phyloP scores from a whole-genome alignment of 139 green algal species.

The Coccomyxa sp. region DNA sequence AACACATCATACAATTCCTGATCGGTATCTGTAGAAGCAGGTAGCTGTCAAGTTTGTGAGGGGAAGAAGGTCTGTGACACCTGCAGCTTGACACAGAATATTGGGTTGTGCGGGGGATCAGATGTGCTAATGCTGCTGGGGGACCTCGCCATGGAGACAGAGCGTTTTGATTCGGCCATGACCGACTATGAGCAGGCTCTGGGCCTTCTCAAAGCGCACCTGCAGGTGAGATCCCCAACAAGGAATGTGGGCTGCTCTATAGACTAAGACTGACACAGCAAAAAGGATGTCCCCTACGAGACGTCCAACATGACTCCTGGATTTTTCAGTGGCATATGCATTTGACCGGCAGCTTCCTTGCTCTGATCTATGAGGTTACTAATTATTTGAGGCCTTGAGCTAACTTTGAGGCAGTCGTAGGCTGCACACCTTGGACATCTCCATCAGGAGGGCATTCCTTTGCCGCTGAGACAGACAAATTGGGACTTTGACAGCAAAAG shows the following conservation, averaged over 20 bases:
- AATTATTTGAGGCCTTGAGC: background rate
- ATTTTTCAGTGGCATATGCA: too few species aligned
- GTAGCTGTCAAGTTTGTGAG: too few species aligned
- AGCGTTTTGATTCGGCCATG: constrained; percentile 39
- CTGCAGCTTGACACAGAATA: background rate
- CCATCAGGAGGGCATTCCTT: too few species aligned
- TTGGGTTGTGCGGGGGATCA: constrained; percentile 7
- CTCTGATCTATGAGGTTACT: background rate
- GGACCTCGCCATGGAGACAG: constrained; percentile 44
- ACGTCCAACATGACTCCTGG: too few species aligned
- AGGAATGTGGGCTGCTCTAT: background rate
- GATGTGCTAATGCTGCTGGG: constrained; percentile 45
- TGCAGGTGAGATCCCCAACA: background rate
- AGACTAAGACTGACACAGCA: background rate
- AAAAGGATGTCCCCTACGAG: too few species aligned
- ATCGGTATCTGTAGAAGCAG: too few species aligned
- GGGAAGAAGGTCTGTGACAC: too few species aligned
- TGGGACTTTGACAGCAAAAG: too few species aligned
- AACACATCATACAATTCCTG: background rate
- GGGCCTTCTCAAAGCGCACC: constrained; percentile 11
- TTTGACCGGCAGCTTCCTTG: background rate
- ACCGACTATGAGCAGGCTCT: constrained; percentile 25
- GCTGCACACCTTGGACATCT: too few species aligned
- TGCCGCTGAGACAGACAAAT: too few species aligned
- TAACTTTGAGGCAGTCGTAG: background rate